Percentiles rank a stretch among this genome's conserved stretches.
phyloP scores from a whole-genome alignment of 2,329 filamentous ascomycete species.

The Colletotrichum magnum region DNA sequence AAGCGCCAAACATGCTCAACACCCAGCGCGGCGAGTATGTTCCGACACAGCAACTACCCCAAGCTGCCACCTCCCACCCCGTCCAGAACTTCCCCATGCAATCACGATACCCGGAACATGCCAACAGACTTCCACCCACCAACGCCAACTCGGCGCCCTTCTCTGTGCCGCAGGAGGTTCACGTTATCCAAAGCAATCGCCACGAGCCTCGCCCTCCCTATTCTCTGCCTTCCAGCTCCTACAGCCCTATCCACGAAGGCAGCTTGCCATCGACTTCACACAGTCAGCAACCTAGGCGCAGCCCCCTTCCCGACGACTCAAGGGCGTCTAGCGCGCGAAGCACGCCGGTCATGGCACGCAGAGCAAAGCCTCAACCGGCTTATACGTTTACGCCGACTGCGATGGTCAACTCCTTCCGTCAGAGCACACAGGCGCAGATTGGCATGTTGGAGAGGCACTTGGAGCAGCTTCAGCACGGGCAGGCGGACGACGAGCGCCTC shows the following conservation, averaged over 20 bases:
- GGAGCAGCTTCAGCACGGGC: slow-evolving; percentile 27
- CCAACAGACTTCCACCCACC: slow-evolving; percentile 18
- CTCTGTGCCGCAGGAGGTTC: slow-evolving; percentile 28
- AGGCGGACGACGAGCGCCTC: slow-evolving; percentile 6
- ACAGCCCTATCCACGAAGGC: slow-evolving; percentile 31
- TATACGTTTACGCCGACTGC: slow-evolving; percentile 32
- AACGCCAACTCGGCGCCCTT: slow-evolving; percentile 5
- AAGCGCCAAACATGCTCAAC: slow-evolving; percentile 18
- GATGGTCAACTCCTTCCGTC: slow-evolving; percentile 33
- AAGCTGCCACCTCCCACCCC: slow-evolving; percentile 13
- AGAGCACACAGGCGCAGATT: slow-evolving; percentile 21
- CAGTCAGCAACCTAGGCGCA: slow-evolving; percentile 29
- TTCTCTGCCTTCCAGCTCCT: slow-evolving; percentile 25
- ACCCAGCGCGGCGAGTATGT: slow-evolving; percentile 14
- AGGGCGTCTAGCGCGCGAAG: slow-evolving; percentile 27
- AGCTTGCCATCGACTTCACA: slow-evolving; percentile 26
- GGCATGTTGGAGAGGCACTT: slow-evolving; percentile 21
- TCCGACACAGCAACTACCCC: slow-evolving; percentile 21
- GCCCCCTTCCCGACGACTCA: slow-evolving; percentile 32
- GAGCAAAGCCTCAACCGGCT: slow-evolving; percentile 25
- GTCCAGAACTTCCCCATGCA: slow-evolving; percentile 30
- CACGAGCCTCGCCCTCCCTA: slow-evolving; percentile 25
- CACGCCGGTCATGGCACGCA: slow-evolving; percentile 35
- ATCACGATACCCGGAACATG: slow-evolving; percentile 23
- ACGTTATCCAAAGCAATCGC: slow-evolving; percentile 35